Evolutionary conservation across 345 rosid genomes (phyloP), one percentile per base, ranked within the genome.

Genomic region (Firmiana major): DNA sequence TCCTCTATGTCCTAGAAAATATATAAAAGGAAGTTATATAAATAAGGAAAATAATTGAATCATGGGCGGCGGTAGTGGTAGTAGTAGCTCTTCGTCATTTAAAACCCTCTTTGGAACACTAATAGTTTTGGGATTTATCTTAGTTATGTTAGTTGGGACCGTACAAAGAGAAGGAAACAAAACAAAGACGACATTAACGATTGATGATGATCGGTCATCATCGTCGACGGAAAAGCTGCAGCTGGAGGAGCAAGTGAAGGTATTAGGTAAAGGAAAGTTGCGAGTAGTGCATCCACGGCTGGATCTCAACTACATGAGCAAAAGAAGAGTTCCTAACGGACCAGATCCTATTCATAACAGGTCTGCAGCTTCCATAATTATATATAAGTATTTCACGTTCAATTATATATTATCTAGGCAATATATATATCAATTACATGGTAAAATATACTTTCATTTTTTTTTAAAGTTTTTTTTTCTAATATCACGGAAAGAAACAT

Each of bases 331-430:
- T 46, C 99, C 99, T 21, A 90, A 91, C 71, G 99, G 98, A 60
- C 92, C 98, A 6, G 99, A 95, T 86, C 99, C 99, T 81, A 93
- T 93, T 79, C 99, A 95, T 57, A 95, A 95, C 90, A 93, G 99
- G 99, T 93, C 78, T 78, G 42, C 40, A 77, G 42, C 40, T 69
- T 7, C 40, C 55, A 49, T 48, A 68, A 46, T 8, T 63, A 36
- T 43, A 21, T 48, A 36, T 75, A 58, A 19, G 2, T 24, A 5
- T 55, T 74, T 40, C 42, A 26, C 26, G 24, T 54, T 54, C 67
- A 15, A 64, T 38, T 31, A 13, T 71, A 38, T 71, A 76, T 78
- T 28, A 64, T 65, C 24, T 45, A 59, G 5, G 17, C 46, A n/a
- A n/a, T n/a, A n/a, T n/a, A n/a, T 28, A 62, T 43, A 43, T 43